Base-by-base conservation (phyloP, 2,329 filamentous ascomycete genomes). In the Aotearoamyces nothofagi region DNA sequence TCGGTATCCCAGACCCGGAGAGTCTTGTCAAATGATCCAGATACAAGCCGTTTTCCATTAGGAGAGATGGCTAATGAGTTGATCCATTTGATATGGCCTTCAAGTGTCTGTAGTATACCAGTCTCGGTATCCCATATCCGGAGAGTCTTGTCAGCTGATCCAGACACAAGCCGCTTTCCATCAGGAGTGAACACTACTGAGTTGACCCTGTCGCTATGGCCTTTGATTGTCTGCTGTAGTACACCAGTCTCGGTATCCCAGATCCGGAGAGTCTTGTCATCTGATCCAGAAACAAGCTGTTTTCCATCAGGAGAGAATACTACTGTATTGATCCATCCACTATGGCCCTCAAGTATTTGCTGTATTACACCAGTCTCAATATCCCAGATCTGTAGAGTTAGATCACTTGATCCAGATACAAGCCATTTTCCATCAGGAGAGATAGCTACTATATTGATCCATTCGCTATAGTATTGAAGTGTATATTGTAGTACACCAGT, bases 311-410 rank as follows among this genome's bases (percentile, higher is more conserved):
- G 25, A 15, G 30, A 35, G 30, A 35, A 33, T n/a, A 31, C 30
- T 9, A 35, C 26, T 9, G 26, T 15, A 9, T 4, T 15, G 17
- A 33, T 12, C 10, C 11, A 15, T 24, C 14, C 17, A 2, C 3
- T 7, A 9, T 32, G 17, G 7, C 30, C 15, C 8, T 5, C 4
- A 11, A 34, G 24, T 10, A 14, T 29, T 17, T n/a, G 15, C 24
- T 16, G n/a, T 1, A 23, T 5, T 12, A 12, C 14, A 15, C 32
- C 31, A 3, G 20, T 37, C 7, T n/a, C 17, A 3, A 24, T 16
- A 15, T 35, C 22, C 35, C 35, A 39, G 8, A 39, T 4, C 24
- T 22, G 24, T n/a, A 37, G 23, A 9, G 24, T 39, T 3, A 20
- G 15, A 24, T 39, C 34, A 26, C 33, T 20, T 26, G 26, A 31